Evolutionary conservation across 108 stramenopile genomes (phyloP), one percentile per base, ranked within the genome.

Genomic region (Discostella pseudostelligera): DNA sequence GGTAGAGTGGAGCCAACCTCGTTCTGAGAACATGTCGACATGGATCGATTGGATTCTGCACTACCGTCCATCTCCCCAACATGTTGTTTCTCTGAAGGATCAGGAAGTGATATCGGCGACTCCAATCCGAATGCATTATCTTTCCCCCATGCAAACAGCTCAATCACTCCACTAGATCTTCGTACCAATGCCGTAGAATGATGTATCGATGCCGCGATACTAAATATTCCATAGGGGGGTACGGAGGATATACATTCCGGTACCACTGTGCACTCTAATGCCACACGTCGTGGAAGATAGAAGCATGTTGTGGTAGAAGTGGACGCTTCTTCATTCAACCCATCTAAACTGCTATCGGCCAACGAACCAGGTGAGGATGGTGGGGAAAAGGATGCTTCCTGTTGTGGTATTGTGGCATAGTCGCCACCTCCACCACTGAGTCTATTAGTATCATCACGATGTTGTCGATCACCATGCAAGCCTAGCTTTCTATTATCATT

Each of bases 141-240:
- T 69, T 79, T 88, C 16, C 92, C 92, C 92, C 92, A 93, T 45
- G 83, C 84, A 60, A 84, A 93, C 9, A 88, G 56, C 55, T 93
- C 92, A 32, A 90, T 71, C 24, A 76, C 75, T 13, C 88, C 92
- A 48, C 81, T 85, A 1, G 84, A 79, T 48, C 84, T 40, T 59
- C 87, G 80, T 0, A 93, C 84, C 57, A 93, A 72, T 8, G 92
- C 92, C 26, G 88, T 78, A 10, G 92, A 93, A 47, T 93, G 87
- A 19, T 89, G 66, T 0, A 59, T 56, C 12, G 92, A 89, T 26
- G 92, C 92, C 21, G 86, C 87, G 0, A 93, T 56, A 47, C 68
- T 68, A 40, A 93, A 88, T 65, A 93, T 87, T n/a, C 92, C 92
- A 50, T 73, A 79, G 12, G 84, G 84, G 14, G 67, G 37, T 49